Percentiles rank a stretch among this genome's conserved stretches.
Conservation (phyloP, 2,329 filamentous ascomycete species). For the Exophiala sideris region DNA sequence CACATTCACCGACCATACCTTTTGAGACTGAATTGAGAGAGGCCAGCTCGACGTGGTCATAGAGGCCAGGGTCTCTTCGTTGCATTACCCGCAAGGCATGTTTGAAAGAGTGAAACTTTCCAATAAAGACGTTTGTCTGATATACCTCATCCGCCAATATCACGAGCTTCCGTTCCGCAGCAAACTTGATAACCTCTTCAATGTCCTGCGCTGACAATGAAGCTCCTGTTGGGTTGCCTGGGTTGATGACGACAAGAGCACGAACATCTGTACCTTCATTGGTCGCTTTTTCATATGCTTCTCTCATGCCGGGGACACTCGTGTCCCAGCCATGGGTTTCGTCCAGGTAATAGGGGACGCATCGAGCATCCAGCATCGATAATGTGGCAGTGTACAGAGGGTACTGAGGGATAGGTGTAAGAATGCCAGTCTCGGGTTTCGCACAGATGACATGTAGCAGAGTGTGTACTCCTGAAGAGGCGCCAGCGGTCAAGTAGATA, state of each 20-base stretch:
- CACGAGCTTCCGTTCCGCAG: slow-evolving; percentile 78
- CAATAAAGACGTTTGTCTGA: slow-evolving; percentile 94
- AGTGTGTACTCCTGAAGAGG: slow-evolving; percentile 91
- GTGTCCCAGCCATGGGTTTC: slow-evolving; percentile 86
- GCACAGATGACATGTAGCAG: slow-evolving; percentile 86
- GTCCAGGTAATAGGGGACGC: slow-evolving; percentile 91
- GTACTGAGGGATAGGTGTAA: slow-evolving; percentile 96
- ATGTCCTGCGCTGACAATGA: slow-evolving; percentile 77
- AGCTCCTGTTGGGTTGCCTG: slow-evolving; percentile 93
- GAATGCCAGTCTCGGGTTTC: slow-evolving; percentile 70
- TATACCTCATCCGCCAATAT: slow-evolving; percentile 97
- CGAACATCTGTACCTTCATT: slow-evolving; percentile 78
- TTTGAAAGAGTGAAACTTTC: slow-evolving; percentile 96
- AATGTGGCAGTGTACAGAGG: slow-evolving; percentile 95
- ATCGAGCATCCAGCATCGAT: slow-evolving; percentile 75
- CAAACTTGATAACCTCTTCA: slow-evolving; percentile 79
- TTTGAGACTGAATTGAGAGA: slow-evolving; percentile 93
- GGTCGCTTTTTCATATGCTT: slow-evolving; percentile 70
- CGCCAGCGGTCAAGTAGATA: slow-evolving; percentile 88
- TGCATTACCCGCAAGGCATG: slow-evolving; percentile 77
- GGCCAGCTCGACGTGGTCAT: slow-evolving; percentile 81
- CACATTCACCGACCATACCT: slow-evolving; percentile 98
- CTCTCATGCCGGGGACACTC: slow-evolving; percentile 71
- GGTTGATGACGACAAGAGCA: slow-evolving; percentile 96
- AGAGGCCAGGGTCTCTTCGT: slow-evolving; percentile 67